A percentile compares a stretch with the other conserved stretches of the same genome.
Conservation (phyloP, 129 eudicot species). For the Helichrysum umbraculigerum region DNA sequence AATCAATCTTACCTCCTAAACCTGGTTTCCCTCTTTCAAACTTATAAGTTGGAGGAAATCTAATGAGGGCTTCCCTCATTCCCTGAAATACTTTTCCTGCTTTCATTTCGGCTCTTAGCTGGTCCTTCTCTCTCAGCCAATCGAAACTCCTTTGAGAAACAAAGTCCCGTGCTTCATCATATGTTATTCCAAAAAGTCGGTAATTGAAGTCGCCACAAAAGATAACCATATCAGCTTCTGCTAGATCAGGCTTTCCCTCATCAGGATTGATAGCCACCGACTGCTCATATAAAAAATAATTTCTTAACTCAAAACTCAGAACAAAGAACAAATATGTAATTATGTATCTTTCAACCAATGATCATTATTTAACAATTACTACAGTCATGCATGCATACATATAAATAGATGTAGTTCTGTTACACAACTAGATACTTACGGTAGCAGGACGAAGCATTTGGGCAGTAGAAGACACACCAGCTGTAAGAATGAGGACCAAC, state of each 20-base stretch:
- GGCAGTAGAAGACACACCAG: constrained; percentile 70
- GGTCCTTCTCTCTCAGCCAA: constrained; percentile 96
- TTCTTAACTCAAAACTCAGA: constrained; percentile 4
- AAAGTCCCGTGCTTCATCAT: constrained; percentile 96
- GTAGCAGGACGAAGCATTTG: constrained; percentile 71
- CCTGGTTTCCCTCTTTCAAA: constrained; percentile 87
- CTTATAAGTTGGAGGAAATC: constrained; percentile 98
- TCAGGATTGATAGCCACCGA: constrained; percentile 59
- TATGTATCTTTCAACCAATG: too few species aligned
- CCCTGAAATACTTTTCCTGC: constrained; percentile 99
- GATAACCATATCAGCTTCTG: constrained; percentile 92
- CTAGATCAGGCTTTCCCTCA: constrained; percentile 85
- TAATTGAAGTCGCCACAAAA: constrained; percentile 93
- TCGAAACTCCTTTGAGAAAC: constrained; percentile 97
- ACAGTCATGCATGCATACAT: background rate
- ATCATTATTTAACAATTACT: background rate
- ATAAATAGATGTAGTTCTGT: constrained; percentile 2
- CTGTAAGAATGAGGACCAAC: constrained; percentile 76
- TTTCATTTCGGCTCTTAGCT: constrained; percentile 92
- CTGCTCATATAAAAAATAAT: constrained; percentile 29
- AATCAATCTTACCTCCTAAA: constrained; percentile 74
- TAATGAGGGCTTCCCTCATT: constrained; percentile 86
- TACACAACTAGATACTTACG: constrained; percentile 36
- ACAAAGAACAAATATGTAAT: background rate
- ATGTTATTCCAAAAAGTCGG: constrained; percentile 94